These are phyloP conservation scores for Penicillium sp. DNA, from an alignment of 2,329 filamentous ascomycete genomes.

Conservation along the genomic window DNA sequence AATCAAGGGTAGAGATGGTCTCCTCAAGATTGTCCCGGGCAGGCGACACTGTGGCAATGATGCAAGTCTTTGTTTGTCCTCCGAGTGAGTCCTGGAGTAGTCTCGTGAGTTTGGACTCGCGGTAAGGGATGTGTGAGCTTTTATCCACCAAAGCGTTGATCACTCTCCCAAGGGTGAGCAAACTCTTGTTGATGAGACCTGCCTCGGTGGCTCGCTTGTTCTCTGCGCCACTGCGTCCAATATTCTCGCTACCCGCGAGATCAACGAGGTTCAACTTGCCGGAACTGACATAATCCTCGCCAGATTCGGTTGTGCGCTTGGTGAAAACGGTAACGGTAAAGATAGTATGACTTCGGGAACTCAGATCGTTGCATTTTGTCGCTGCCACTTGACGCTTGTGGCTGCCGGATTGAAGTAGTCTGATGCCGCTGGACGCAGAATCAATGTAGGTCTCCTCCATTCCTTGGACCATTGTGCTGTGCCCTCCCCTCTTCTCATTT, in stretches of 20 bases:
- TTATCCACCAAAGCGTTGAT: slow-evolving; percentile 96
- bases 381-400: slow-evolving; percentile 96
- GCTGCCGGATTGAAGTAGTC: slow-evolving; percentile 81
- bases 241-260: slow-evolving; percentile 95
- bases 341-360: slow-evolving; percentile 92
- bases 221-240: slow-evolving; percentile 92
- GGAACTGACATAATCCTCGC: slow-evolving; percentile 83
- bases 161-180: slow-evolving; percentile 89
- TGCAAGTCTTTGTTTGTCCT: slow-evolving; percentile 94
- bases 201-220: slow-evolving; percentile 97
- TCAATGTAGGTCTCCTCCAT: slow-evolving; percentile 97
- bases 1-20: slow-evolving; percentile 96
- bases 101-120: slow-evolving; percentile 94
- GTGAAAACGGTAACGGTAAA: slow-evolving; percentile 93
- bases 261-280: slow-evolving; percentile 97
- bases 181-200: slow-evolving; percentile 94
- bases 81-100: slow-evolving; percentile 94
- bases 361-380: slow-evolving; percentile 99
- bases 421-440: slow-evolving; percentile 77
- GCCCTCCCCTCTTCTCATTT: slow-evolving; percentile 76
- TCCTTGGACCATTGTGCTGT: slow-evolving; percentile 82
- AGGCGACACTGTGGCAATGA: slow-evolving; percentile 93
- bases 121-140: slow-evolving; percentile 79
- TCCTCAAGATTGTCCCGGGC: slow-evolving; percentile 95
- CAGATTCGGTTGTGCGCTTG: slow-evolving; percentile 74